These are phyloP conservation scores for Halophytophthora polymorphica DNA, from an alignment of 352 stramenopile genomes.

Conservation along the genomic window DNA sequence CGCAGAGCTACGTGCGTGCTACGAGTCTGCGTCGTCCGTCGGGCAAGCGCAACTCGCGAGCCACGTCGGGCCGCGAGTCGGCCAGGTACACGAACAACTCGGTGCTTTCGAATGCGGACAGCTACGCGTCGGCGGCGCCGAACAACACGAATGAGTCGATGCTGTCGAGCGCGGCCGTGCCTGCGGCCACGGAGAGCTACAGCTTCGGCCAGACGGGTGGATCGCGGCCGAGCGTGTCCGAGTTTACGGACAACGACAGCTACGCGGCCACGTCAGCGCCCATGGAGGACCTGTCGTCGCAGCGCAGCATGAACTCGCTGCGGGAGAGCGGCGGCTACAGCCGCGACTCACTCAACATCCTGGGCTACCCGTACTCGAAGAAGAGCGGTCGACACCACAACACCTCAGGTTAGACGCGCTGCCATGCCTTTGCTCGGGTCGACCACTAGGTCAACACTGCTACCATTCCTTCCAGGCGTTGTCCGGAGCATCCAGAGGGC, in stretches of 20 bases:
- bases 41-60: constrained; percentile 33
- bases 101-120: constrained; percentile 23
- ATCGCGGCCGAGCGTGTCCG: constrained; percentile 11
- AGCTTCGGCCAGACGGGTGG: constrained; percentile 14
- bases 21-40: constrained; percentile 53
- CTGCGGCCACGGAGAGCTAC: constrained; percentile 12
- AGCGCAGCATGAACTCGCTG: constrained; percentile 34
- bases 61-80: constrained; percentile 18
- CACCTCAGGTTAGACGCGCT: constrained; percentile 35
- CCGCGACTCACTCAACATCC: constrained; percentile 72
- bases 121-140: constrained; percentile 26
- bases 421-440: constrained; percentile 11
- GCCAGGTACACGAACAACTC: constrained; percentile 23
- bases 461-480: constrained; percentile 2
- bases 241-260: constrained; percentile 18
- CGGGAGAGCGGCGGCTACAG: constrained; percentile 64
- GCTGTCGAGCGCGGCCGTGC: constrained; percentile 22
- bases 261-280: constrained; percentile 16
- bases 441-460: constrained; percentile 9
- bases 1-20: constrained; percentile 68
- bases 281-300: constrained; percentile 16
- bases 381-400: constrained; percentile 64
- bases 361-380: constrained; percentile 82
- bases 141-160: constrained; percentile 27
- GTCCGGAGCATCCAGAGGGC: constrained; percentile 24